phyloP scores from a whole-genome alignment of 495 filamentous ascomycete genomes.

The Hyaloscypha bicolor region DNA sequence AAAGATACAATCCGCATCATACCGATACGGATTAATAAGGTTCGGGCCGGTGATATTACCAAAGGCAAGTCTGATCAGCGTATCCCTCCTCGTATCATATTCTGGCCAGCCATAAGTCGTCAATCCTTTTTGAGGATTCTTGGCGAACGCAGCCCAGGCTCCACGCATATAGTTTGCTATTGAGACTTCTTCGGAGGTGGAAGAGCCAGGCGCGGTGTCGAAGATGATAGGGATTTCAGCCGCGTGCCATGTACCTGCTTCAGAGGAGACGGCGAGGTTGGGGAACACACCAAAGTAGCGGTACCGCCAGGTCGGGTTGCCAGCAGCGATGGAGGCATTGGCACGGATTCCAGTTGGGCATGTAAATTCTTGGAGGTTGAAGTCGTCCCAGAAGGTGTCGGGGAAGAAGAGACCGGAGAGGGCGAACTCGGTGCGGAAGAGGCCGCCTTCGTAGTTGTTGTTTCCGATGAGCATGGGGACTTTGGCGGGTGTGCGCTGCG shows the following conservation, averaged over 20 bases:
- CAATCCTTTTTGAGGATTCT: slow-evolving; percentile 48
- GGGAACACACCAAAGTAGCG: slow-evolving; percentile 54
- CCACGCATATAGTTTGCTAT: slow-evolving; percentile 44
- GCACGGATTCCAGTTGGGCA: slow-evolving; percentile 45
- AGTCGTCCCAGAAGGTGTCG: slow-evolving; percentile 40
- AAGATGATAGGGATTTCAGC: slow-evolving; percentile 36
- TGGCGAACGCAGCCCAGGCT: slow-evolving; percentile 54
- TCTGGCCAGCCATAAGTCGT: slow-evolving; percentile 43
- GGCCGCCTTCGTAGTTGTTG: slow-evolving; percentile 50
- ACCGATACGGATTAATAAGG: slow-evolving; percentile 16
- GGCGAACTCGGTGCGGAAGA: slow-evolving; percentile 32
- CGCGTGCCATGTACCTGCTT: slow-evolving; percentile 52
- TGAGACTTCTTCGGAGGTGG: slow-evolving; percentile 36
- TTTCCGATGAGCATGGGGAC: slow-evolving; percentile 49
- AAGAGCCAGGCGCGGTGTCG: slow-evolving; percentile 11
- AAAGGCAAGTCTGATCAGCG: slow-evolving; percentile 31
- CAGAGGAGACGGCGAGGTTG: slow-evolving; percentile 42
- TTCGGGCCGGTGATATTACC: slow-evolving; percentile 33
- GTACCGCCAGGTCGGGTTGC: slow-evolving; percentile 51
- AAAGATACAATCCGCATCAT: slow-evolving; percentile 25
- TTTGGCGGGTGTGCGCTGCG: slow-evolving; percentile 34
- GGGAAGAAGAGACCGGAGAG: slow-evolving; percentile 31
- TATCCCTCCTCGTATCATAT: slow-evolving; percentile 26
- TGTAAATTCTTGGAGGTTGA: slow-evolving; percentile 47
- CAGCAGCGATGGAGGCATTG: slow-evolving; percentile 34